Evolutionary conservation across 2,329 filamentous ascomycete genomes (phyloP).

Genomic region (Fusarium fujikuroi): DNA sequence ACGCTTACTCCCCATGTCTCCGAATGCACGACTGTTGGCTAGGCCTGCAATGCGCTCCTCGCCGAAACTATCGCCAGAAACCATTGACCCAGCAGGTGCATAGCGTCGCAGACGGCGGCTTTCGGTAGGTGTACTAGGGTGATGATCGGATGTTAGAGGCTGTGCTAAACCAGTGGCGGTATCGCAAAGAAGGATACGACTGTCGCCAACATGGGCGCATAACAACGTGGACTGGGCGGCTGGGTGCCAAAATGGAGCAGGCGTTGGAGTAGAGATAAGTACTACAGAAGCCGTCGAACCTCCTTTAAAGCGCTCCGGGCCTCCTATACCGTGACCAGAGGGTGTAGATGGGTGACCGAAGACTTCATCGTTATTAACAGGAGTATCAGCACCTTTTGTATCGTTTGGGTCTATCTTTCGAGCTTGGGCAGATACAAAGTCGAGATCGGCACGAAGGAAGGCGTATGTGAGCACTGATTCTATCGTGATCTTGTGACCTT

Average conservation of each 20-base stretch:
- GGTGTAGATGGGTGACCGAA: constrained; percentile 70
- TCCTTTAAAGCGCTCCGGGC: constrained; percentile 83
- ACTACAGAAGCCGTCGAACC: constrained; percentile 92
- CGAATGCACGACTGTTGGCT: constrained; percentile 93
- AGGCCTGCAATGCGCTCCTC: constrained; percentile 95
- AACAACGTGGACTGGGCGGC: constrained; percentile 84
- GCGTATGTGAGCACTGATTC: constrained; percentile 89
- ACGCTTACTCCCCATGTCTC: constrained; percentile 90
- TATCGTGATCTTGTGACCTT: constrained; percentile 64
- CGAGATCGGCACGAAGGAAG: constrained; percentile 91
- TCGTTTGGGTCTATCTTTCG: constrained; percentile 81
- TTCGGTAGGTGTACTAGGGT: constrained; percentile 88
- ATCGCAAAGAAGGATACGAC: constrained; percentile 87
- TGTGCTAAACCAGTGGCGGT: constrained; percentile 83
- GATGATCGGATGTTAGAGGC: constrained; percentile 89
- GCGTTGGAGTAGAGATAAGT: constrained; percentile 90
- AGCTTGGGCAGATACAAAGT: constrained; percentile 92
- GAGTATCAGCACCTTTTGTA: constrained; percentile 74
- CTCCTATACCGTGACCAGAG: constrained; percentile 74
- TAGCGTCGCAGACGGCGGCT: constrained; percentile 85
- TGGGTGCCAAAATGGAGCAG: constrained; percentile 95
- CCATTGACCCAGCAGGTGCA: constrained; percentile 78
- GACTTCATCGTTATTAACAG: constrained; percentile 86
- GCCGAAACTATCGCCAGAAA: constrained; percentile 91
- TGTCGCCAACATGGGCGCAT: constrained; percentile 93